Conservation (phyloP, 805 yeast species). For the Metschnikowia anglica region DNA sequence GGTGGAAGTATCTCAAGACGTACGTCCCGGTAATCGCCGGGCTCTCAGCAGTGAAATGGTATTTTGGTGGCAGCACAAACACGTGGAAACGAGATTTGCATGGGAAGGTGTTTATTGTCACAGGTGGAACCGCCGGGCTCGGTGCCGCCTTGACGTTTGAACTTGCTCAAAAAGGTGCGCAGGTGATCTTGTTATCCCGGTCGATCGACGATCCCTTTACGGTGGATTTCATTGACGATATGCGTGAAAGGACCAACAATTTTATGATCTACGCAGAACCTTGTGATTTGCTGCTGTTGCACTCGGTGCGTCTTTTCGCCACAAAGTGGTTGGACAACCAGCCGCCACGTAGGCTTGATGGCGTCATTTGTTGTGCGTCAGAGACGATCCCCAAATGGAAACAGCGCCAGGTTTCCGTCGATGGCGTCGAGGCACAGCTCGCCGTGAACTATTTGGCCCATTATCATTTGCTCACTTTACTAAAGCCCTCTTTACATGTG, state of each 20-base stretch:
- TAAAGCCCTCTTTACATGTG: slow-evolving; percentile 79
- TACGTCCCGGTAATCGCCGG: slow-evolving; percentile 53
- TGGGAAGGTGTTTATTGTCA: slow-evolving; percentile 77
- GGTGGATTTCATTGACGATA: slow-evolving; percentile 72
- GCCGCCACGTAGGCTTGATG: slow-evolving; percentile 90
- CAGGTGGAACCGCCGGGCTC: slow-evolving; percentile 94
- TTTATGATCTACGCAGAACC: slow-evolving; percentile 84
- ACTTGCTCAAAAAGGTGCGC: slow-evolving; percentile 82
- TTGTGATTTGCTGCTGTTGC: slow-evolving; percentile 73
- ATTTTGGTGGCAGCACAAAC: slow-evolving; percentile 75
- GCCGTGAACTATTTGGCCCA: slow-evolving; percentile 82
- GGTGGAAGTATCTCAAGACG: slow-evolving; percentile 56
- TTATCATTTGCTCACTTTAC: slow-evolving; percentile 72
- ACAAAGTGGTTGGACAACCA: slow-evolving; percentile 90
- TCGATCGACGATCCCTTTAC: slow-evolving; percentile 68
- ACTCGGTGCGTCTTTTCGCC: slow-evolving; percentile 83
- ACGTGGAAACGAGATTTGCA: slow-evolving; percentile 93
- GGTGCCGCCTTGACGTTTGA: slow-evolving; percentile 78
- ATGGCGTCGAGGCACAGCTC: slow-evolving; percentile 84
- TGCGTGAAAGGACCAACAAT: slow-evolving; percentile 69
- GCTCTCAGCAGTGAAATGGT: slow-evolving; percentile 55
- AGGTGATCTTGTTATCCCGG: slow-evolving; percentile 69
- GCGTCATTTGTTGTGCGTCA: slow-evolving; percentile 84
- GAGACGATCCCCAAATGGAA: slow-evolving; percentile 70
- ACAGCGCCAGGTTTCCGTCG: slow-evolving; percentile 63